Evolutionary conservation across 177 flowering plant species (phyloP).

Genomic region (Vitis hybrid): DNA sequence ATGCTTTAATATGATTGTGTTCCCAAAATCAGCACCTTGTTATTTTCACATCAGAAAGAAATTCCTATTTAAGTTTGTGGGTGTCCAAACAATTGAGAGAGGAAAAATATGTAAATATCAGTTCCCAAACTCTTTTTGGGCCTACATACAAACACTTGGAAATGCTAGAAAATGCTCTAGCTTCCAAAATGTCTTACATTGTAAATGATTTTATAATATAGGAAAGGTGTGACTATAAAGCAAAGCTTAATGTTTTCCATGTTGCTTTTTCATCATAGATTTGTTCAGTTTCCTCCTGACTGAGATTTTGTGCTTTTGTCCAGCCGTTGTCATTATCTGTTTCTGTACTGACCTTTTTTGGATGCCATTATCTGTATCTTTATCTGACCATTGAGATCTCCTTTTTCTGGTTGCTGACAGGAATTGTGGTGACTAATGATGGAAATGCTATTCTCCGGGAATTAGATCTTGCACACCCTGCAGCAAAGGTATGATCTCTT

Average conservation of each 20-base stretch:
- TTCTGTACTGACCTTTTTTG: background rate
- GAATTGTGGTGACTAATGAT: slow-evolving; percentile 96
- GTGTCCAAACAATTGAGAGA: too few relatives aligned
- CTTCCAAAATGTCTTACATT: background rate
- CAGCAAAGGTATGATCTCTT: slow-evolving; percentile 69
- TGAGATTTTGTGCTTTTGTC: background rate
- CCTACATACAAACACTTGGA: too few relatives aligned
- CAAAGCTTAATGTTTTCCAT: background rate
- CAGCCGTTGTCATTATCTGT: background rate
- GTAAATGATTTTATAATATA: too few relatives aligned
- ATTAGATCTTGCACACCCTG: slow-evolving; percentile 91
- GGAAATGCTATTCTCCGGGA: slow-evolving; percentile 96
- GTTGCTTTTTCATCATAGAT: background rate
- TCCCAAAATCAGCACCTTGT: too few relatives aligned
- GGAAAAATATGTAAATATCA: too few relatives aligned
- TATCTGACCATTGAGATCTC: background rate
- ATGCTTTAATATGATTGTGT: too few relatives aligned
- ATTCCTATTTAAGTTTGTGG: too few relatives aligned
- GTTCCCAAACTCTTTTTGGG: too few relatives aligned
- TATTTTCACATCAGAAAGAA: too few relatives aligned
- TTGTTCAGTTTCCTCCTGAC: background rate
- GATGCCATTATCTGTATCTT: background rate
- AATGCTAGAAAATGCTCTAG: too few relatives aligned
- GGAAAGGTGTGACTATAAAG: too few relatives aligned
- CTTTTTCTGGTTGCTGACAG: slow-evolving; percentile 34